Evolutionary conservation across 345 rosid genomes (phyloP).

Genomic region (Eucalyptus virginea): DNA sequence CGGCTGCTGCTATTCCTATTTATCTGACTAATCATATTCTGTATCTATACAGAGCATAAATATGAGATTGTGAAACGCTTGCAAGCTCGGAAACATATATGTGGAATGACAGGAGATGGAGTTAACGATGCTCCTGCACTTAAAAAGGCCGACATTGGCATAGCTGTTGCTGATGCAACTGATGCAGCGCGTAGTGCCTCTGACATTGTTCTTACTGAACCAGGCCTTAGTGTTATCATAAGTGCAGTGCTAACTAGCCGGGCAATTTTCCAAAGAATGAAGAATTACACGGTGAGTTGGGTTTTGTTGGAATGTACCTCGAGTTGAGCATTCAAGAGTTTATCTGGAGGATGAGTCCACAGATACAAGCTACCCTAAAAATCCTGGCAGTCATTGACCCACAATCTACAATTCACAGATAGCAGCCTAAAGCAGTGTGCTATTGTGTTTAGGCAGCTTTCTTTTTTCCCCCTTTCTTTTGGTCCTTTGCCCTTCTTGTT

Average conservation of each 20-base stretch:
- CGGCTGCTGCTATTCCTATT: neutral
- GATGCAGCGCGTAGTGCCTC: constrained; percentile 79
- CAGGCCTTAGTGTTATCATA: constrained; percentile 58
- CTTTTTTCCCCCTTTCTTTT: neutral
- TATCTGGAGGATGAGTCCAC: neutral
- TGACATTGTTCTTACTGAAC: constrained; percentile 56
- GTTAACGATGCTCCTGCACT: constrained; percentile 69
- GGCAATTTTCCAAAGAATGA: constrained; percentile 62
- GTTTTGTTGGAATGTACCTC: neutral
- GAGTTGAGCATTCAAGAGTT: neutral
- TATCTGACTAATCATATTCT: neutral
- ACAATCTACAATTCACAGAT: neutral
- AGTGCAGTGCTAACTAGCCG: constrained; percentile 58
- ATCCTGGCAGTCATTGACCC: neutral
- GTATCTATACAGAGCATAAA: constrained; percentile 35
- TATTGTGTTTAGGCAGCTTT: neutral
- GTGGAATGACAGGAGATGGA: constrained; percentile 59
- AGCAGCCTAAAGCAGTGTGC: neutral
- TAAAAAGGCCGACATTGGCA: constrained; percentile 65
- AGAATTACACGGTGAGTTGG: constrained; percentile 49
- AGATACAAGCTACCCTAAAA: neutral
- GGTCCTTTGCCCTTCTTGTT: neutral
- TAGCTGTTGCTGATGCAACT: constrained; percentile 70
- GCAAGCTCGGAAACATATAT: constrained; percentile 60
- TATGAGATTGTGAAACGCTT: constrained; percentile 61